Evolutionary conservation across 1,139 yeast genomes (phyloP).

Genomic region (Hanseniaspora uvarum): DNA sequence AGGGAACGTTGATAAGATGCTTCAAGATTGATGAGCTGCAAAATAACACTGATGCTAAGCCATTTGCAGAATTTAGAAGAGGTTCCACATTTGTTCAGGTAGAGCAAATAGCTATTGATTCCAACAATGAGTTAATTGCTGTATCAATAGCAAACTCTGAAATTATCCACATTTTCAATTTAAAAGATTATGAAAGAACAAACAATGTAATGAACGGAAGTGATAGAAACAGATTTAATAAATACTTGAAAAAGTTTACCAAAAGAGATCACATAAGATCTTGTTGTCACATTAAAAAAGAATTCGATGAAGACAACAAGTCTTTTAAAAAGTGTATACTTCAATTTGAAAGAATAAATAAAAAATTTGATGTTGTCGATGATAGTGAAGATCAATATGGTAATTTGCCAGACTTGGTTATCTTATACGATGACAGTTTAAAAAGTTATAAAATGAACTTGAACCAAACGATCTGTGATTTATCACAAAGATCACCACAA

Average conservation of each 20-base stretch:
- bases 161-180: conserved; percentile 55
- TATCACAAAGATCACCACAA: not conserved
- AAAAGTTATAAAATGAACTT: conserved; percentile 3
- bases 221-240: conserved; percentile 4
- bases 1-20: conserved; percentile 63
- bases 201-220: conserved; percentile 5
- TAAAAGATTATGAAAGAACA: conserved; percentile 26
- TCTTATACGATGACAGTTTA: conserved; percentile 4
- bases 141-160: conserved; percentile 54
- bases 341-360: conserved; percentile 14
- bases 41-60: conserved; percentile 21
- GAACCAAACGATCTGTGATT: not conserved
- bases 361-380: conserved; percentile 1
- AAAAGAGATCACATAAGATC: conserved; percentile 14
- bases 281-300: conserved; percentile 11
- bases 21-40: conserved; percentile 35
- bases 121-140: conserved; percentile 44
- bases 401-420: not conserved
- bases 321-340: conserved; percentile 3
- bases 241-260: conserved; percentile 14
- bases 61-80: conserved; percentile 44
- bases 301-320: not conserved
- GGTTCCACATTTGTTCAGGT: conserved; percentile 57
- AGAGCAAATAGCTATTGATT: conserved; percentile 45
- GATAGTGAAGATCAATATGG: not conserved